Percentiles rank a stretch among this genome's conserved stretches.
Evolutionary conservation across 2,329 filamentous ascomycete genomes (phyloP).

Genomic region (Nemania serpens): DNA sequence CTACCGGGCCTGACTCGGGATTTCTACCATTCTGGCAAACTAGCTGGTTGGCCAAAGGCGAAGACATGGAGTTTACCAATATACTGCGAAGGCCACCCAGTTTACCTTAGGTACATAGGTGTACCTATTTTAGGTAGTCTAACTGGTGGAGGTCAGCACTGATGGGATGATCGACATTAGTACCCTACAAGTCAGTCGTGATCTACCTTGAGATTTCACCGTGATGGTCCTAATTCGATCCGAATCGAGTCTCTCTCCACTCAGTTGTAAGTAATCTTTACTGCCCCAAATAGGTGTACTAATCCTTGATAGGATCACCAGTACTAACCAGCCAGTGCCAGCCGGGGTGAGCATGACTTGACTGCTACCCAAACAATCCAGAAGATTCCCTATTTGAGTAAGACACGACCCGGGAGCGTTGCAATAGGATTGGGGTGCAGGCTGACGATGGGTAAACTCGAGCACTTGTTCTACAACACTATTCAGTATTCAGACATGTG

Average conservation of each 20-base stretch:
- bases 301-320: background rate
- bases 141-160: conserved; percentile 1
- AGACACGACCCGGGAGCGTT: conserved; percentile 6
- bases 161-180: background rate
- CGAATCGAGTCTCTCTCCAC: background rate
- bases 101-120: too few species aligned
- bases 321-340: too few species aligned
- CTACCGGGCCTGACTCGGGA: too few species aligned
- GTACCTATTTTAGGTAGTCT: too few species aligned
- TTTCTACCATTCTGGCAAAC: too few species aligned
- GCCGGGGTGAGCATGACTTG: conserved; percentile 11
- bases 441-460: conserved; percentile 7
- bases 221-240: background rate
- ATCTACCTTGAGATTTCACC: background rate
- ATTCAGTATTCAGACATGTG: too few species aligned
- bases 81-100: too few species aligned
- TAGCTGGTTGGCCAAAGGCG: too few species aligned
- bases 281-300: background rate
- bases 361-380: conserved; percentile 10
- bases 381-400: conserved; percentile 27
- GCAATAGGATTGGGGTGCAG: conserved; percentile 23
- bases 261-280: conserved; percentile 3
- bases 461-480: too few species aligned
- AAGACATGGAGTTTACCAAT: too few species aligned
- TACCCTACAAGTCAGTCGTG: too few species aligned